These are phyloP conservation scores for Colletotrichum graminicola DNA, from an alignment of 2,329 filamentous ascomycete genomes.

Conservation along the genomic window DNA sequence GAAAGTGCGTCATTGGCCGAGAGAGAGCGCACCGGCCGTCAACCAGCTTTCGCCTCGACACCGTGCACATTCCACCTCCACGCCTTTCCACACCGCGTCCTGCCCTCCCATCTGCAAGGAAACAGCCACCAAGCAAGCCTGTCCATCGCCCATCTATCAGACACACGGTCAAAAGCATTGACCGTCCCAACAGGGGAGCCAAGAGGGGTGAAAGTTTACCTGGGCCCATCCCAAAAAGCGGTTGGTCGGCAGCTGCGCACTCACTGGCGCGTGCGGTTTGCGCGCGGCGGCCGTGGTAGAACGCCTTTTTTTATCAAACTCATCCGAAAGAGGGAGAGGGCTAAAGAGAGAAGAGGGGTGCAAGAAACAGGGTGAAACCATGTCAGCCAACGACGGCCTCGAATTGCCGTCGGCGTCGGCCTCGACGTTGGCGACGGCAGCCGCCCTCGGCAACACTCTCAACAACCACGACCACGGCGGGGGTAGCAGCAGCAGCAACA, in stretches of 20 bases:
- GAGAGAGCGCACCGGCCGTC: neutral
- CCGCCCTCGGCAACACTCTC: slow-evolving; percentile 27
- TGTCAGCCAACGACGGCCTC: slow-evolving; percentile 32
- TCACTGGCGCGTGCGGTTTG: slow-evolving; percentile 7
- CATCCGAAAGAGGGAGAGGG: slow-evolving; percentile 1
- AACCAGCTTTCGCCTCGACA: slow-evolving; percentile 30
- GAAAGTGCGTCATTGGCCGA: slow-evolving; percentile 41
- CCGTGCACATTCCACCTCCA: slow-evolving; percentile 41
- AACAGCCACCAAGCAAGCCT: slow-evolving; percentile 18
- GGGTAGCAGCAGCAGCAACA: slow-evolving; percentile 9
- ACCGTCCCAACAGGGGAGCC: slow-evolving; percentile 19
- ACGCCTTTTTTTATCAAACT: slow-evolving; percentile 5
- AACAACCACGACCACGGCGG: slow-evolving; percentile 8
- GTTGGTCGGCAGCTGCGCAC: slow-evolving; percentile 14
- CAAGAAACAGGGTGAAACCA: slow-evolving; percentile 34
- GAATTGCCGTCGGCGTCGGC: slow-evolving; percentile 35
- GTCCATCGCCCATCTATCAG: neutral
- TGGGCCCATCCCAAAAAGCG: slow-evolving; percentile 32
- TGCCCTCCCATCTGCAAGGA: slow-evolving; percentile 13
- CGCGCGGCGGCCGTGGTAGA: slow-evolving; percentile 1
- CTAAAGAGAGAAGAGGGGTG: neutral
- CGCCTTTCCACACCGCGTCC: slow-evolving; percentile 29
- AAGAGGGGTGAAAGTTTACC: slow-evolving; percentile 13
- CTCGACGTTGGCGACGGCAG: slow-evolving; percentile 22
- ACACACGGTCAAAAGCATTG: slow-evolving; percentile 18